Conservation (phyloP, 108 stramenopile species). For the Cyclotella kingstonii region DNA sequence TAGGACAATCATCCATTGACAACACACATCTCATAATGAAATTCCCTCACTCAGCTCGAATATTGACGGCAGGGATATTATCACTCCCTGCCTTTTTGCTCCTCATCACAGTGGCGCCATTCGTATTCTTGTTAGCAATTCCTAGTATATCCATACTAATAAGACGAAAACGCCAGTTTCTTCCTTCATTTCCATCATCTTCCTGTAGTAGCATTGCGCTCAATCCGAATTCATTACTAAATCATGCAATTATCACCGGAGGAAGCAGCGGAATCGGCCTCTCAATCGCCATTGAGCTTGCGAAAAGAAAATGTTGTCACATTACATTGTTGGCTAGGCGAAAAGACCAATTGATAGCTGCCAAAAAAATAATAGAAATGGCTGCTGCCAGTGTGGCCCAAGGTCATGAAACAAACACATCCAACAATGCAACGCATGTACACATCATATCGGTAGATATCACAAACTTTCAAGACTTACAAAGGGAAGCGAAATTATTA, state of each 20-base stretch:
- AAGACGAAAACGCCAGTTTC: conserved; percentile 39
- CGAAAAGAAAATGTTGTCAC: conserved; percentile 45
- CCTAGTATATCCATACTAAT: conserved; percentile 53
- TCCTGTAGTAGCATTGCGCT: background rate
- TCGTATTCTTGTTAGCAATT: conserved; percentile 54
- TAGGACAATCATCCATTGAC: no score
- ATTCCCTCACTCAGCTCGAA: conserved; percentile 28
- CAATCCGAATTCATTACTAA: conserved; percentile 21
- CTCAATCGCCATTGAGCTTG: conserved; percentile 64
- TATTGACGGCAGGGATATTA: conserved; percentile 51
- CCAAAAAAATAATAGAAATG: conserved; percentile 44
- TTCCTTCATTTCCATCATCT: conserved; percentile 7
- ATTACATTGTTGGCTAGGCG: conserved; percentile 80
- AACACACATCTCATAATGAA: no score
- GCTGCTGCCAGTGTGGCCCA: conserved; percentile 16
- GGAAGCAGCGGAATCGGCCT: conserved; percentile 87
- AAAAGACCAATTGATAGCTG: conserved; percentile 54
- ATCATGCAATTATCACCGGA: conserved; percentile 82
- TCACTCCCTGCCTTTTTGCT: conserved; percentile 56
- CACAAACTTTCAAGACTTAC: conserved; percentile 46
- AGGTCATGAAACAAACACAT: no score
- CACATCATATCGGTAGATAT: conserved; percentile 63
- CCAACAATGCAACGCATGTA: conserved; percentile 18
- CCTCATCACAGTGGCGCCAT: conserved; percentile 40
- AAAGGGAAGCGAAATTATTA: conserved; percentile 37